A percentile compares a stretch with the other conserved stretches of the same genome.
These are phyloP conservation scores for Macrolepiota albuminosa DNA, from an alignment of 768 basidiomycete genomes.

Conservation along the genomic window DNA sequence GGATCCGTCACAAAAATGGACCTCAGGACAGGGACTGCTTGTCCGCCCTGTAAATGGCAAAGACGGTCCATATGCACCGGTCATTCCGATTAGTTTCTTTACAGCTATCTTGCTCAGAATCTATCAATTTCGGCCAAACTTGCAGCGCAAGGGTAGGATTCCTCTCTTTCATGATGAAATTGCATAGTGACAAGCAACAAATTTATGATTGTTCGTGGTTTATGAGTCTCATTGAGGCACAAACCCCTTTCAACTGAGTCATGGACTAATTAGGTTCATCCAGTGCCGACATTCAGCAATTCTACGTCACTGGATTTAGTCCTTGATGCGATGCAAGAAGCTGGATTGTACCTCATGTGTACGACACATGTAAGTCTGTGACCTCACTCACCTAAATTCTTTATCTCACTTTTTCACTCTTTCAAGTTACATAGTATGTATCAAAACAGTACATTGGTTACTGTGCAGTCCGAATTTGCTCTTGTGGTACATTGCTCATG, in stretches of 20 bases:
- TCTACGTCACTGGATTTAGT: slow-evolving; percentile 52
- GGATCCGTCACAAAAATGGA: slow-evolving; percentile 64
- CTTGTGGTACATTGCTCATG: slow-evolving; percentile 69
- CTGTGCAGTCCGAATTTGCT: slow-evolving; percentile 66
- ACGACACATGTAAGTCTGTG: slow-evolving; percentile 67
- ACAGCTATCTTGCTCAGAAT: slow-evolving; percentile 48
- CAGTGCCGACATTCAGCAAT: slow-evolving; percentile 62
- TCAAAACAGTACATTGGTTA: slow-evolving; percentile 57
- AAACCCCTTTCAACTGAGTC: background rate
- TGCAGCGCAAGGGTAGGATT: slow-evolving; percentile 49
- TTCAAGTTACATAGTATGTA: slow-evolving; percentile 42
- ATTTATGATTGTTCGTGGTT: slow-evolving; percentile 35
- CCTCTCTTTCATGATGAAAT: background rate
- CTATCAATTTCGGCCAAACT: slow-evolving; percentile 50
- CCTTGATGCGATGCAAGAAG: slow-evolving; percentile 67
- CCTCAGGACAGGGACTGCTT: slow-evolving; percentile 48
- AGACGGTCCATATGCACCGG: slow-evolving; percentile 43
- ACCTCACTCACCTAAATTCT: background rate
- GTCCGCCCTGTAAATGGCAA: slow-evolving; percentile 48
- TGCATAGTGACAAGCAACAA: slow-evolving; percentile 14
- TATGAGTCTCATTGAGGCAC: background rate
- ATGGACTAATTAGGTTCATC: slow-evolving; percentile 52
- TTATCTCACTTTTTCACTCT: background rate
- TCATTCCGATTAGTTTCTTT: slow-evolving; percentile 73
- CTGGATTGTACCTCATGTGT: slow-evolving; percentile 66